Conservation (phyloP, 805 yeast genomes). For the Kodamaea nitidulidarum region DNA sequence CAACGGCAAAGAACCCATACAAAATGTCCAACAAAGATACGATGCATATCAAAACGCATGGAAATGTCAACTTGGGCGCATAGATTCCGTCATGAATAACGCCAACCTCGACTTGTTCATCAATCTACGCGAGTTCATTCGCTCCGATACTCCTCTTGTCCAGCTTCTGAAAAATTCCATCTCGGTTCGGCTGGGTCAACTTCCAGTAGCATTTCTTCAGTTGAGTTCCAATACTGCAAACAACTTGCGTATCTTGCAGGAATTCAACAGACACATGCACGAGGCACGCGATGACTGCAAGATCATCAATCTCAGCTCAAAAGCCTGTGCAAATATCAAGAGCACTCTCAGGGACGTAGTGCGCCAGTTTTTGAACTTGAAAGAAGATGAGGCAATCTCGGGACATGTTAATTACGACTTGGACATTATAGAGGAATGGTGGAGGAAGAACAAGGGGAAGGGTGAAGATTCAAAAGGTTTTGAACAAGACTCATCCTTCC, state of each 20-base stretch:
- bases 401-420: constrained; percentile 29
- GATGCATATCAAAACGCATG: constrained; percentile 23
- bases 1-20: constrained; percentile 21
- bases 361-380: constrained; percentile 23
- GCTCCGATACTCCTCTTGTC: constrained; percentile 9
- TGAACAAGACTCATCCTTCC: constrained; percentile 2
- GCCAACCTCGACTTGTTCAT: constrained; percentile 31
- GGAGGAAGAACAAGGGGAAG: constrained; percentile 12
- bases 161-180: constrained; percentile 6
- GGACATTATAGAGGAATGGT: constrained; percentile 34
- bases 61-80: constrained; percentile 25
- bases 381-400: constrained; percentile 6
- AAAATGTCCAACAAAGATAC: constrained; percentile 21
- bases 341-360: constrained; percentile 31
- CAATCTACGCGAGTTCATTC: constrained; percentile 22
- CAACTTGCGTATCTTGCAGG: constrained; percentile 35
- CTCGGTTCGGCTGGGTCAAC: constrained; percentile 12
- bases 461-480: constrained; percentile 7
- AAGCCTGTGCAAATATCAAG: constrained; percentile 32
- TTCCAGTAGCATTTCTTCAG: constrained; percentile 33
- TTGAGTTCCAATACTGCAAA: constrained; percentile 40
- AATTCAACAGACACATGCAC: constrained; percentile 22
- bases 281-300: constrained; percentile 14
- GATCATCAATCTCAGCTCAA: constrained; percentile 27
- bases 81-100: constrained; percentile 26